These are phyloP conservation scores for Vitis amurensis DNA, from an alignment of 164 flowering plant species.

Conservation along the genomic window DNA sequence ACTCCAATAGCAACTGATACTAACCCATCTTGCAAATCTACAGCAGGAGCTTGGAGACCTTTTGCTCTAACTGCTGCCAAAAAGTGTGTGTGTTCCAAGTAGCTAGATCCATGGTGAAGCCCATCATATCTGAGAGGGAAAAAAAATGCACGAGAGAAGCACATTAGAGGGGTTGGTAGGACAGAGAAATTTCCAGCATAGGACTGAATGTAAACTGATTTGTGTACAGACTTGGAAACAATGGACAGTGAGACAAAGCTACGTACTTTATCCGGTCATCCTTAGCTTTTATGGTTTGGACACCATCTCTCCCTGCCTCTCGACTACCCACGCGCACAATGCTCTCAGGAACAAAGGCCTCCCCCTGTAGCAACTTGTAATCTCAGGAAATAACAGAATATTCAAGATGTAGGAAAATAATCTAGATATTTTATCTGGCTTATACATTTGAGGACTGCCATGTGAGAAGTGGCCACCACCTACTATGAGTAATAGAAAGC, in stretches of 20 bases:
- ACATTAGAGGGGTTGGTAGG: not conserved
- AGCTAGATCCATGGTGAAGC: constrained; percentile 94
- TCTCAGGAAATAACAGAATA: not conserved
- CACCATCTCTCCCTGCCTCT: constrained; percentile 67
- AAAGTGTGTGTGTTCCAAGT: constrained; percentile 81
- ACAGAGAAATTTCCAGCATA: too few relatives aligned
- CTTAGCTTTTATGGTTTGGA: constrained; percentile 57
- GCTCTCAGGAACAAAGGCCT: constrained; percentile 91
- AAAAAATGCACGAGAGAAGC: not conserved
- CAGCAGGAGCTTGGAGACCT: constrained; percentile 54
- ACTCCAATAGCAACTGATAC: constrained; percentile 93
- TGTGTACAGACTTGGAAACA: too few relatives aligned
- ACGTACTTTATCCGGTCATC: constrained; percentile 75
- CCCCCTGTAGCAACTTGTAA: constrained; percentile 50
- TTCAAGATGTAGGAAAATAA: too few relatives aligned
- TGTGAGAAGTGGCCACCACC: too few relatives aligned
- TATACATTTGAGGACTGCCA: too few relatives aligned
- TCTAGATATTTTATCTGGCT: too few relatives aligned
- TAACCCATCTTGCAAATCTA: constrained; percentile 78
- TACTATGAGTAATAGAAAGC: too few relatives aligned
- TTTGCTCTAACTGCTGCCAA: constrained; percentile 59
- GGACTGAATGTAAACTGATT: too few relatives aligned
- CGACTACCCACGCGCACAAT: constrained; percentile 71
- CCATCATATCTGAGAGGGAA: constrained; percentile 69
- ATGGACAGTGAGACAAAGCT: not conserved